A percentile compares a stretch with the other conserved stretches of the same genome.
These are phyloP conservation scores for Abrus pulchellus DNA, from an alignment of 306 rosid genomes.

Conservation along the genomic window DNA sequence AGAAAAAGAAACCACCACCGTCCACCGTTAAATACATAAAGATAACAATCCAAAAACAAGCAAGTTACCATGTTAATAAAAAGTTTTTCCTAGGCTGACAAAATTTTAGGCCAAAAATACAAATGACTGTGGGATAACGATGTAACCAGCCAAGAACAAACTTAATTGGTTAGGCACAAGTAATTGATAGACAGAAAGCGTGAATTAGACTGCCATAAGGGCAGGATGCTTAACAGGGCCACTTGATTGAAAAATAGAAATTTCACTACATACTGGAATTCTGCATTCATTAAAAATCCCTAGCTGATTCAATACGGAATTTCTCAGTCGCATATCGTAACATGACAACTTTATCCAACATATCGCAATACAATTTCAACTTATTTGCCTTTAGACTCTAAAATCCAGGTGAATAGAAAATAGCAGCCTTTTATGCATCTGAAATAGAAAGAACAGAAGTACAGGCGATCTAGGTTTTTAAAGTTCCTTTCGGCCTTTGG, in stretches of 20 bases:
- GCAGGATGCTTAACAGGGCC: neutral
- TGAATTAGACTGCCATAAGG: neutral
- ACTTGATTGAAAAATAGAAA: neutral
- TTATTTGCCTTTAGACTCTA: conserved; percentile 42
- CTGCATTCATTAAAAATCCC: conserved; percentile 9
- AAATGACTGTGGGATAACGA: neutral
- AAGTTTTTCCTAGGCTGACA: neutral
- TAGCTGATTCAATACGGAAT: conserved; percentile 22
- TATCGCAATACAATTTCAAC: conserved; percentile 47
- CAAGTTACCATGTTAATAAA: neutral
- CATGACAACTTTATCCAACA: conserved; percentile 24
- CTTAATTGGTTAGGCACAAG: neutral
- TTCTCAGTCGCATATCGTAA: conserved; percentile 29
- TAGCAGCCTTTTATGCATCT: conserved; percentile 43
- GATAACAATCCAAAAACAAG: neutral
- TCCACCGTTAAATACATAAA: neutral
- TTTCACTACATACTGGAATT: conserved; percentile 8
- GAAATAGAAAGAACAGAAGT: conserved; percentile 37
- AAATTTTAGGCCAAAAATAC: neutral
- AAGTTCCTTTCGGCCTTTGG: conserved; percentile 51
- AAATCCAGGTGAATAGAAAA: conserved; percentile 24
- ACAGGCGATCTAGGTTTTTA: conserved; percentile 47
- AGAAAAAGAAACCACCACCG: conserved; percentile 15
- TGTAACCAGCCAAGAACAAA: neutral
- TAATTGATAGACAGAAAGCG: neutral